Evolutionary conservation across 2,329 filamentous ascomycete species (phyloP).

Genomic region (Aspergillus ibericus): DNA sequence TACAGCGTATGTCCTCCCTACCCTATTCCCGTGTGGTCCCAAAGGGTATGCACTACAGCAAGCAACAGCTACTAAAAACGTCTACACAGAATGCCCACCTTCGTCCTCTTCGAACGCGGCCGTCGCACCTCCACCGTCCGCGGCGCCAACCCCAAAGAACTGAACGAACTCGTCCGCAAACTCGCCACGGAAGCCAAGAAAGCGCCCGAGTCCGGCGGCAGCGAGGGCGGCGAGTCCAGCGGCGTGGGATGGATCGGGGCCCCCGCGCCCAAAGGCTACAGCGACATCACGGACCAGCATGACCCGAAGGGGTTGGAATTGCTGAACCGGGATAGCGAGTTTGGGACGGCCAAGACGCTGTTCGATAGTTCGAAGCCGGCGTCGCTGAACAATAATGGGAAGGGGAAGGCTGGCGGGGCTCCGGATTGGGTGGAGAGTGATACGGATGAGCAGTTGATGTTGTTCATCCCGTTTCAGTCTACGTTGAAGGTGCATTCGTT

Average conservation of each 20-base stretch:
- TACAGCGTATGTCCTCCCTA: conserved; percentile 54
- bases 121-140: conserved; percentile 66
- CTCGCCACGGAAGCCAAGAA: conserved; percentile 64
- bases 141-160: conserved; percentile 70
- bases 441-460: conserved; percentile 92
- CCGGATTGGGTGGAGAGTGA: conserved; percentile 95
- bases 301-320: conserved; percentile 80
- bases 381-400: conserved; percentile 49
- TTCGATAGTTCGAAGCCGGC: conserved; percentile 71
- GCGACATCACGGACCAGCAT: conserved; percentile 77
- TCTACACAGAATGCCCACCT: conserved; percentile 73
- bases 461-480: conserved; percentile 86
- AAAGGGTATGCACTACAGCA: no score
- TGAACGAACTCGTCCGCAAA: conserved; percentile 70
- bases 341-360: conserved; percentile 70
- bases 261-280: conserved; percentile 74
- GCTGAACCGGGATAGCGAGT: conserved; percentile 78
- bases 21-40: no score
- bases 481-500: conserved; percentile 84
- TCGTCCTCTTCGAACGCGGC: conserved; percentile 79
- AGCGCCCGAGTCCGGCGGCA: conserved; percentile 37
- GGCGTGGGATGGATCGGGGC: conserved; percentile 67
- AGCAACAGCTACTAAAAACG: background rate
- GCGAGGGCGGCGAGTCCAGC: conserved; percentile 46
- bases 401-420: conserved; percentile 52